Evolutionary conservation across 2,329 filamentous ascomycete species (phyloP).

Genomic region (Orbilia oligospora): DNA sequence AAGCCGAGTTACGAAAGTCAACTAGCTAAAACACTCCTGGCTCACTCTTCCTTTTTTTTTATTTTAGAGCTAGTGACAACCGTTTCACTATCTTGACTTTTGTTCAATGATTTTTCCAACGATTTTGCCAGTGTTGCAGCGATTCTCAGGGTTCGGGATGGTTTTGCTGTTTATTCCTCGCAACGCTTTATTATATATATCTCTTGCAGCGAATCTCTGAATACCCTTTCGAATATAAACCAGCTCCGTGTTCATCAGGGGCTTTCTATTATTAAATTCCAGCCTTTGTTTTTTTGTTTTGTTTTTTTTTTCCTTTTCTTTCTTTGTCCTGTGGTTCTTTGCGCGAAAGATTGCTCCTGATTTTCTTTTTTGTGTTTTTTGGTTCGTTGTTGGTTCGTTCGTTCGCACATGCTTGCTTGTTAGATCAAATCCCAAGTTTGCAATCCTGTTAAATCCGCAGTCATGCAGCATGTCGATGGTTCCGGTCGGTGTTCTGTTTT

Average conservation of each 20-base stretch:
- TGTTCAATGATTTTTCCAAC: constrained; percentile 9
- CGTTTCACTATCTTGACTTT: constrained; percentile 4
- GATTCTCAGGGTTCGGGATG: constrained; percentile 22
- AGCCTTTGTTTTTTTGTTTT: background rate
- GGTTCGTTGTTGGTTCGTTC: constrained; percentile 5
- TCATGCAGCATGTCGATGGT: constrained; percentile 8
- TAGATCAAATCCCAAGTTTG: constrained; percentile 24
- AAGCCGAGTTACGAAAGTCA: constrained; percentile 83
- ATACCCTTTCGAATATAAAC: constrained; percentile 22
- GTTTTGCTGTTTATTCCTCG: constrained; percentile 11
- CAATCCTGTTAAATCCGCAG: background rate
- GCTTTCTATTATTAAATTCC: background rate
- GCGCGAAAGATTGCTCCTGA: background rate
- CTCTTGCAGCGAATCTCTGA: constrained; percentile 24
- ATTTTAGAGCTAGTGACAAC: constrained; percentile 7
- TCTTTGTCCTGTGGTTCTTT: background rate
- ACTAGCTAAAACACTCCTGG: constrained; percentile 71
- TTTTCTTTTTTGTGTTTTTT: background rate
- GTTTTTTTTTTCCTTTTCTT: background rate
- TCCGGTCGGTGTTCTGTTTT: background rate
- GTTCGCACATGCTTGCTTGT: constrained; percentile 1
- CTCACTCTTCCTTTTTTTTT: constrained; percentile 1
- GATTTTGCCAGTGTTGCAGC: constrained; percentile 19
- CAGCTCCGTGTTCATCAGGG: background rate
- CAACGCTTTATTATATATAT: constrained; percentile 18